These are phyloP conservation scores for Pneumocystis wakefieldiae DNA, from an alignment of 1,139 yeast genomes.

Conservation along the genomic window DNA sequence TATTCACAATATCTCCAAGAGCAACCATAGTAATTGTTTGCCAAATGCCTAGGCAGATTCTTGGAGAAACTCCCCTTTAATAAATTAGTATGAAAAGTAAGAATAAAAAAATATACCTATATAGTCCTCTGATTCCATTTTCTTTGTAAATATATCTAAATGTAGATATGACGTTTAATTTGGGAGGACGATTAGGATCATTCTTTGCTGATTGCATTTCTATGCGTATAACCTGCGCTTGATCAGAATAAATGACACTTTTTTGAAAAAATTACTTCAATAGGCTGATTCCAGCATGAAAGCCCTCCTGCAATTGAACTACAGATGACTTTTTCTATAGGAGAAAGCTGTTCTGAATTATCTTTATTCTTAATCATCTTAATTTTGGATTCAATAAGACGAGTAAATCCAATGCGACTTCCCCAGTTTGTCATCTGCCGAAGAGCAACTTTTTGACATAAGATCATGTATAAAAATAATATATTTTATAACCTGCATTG, in stretches of 20 bases:
- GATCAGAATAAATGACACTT: constrained; percentile 27
- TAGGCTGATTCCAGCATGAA: constrained; percentile 97
- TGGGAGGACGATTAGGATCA: constrained; percentile 92
- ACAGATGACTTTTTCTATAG: constrained; percentile 71
- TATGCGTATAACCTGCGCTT: constrained; percentile 42
- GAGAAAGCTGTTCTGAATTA: constrained; percentile 47
- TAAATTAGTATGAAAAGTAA: background rate
- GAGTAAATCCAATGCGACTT: constrained; percentile 80
- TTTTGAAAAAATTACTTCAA: constrained; percentile 33
- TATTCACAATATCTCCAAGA: constrained; percentile 79
- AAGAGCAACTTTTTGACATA: constrained; percentile 49
- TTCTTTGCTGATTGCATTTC: constrained; percentile 91
- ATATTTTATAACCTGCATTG: constrained; percentile 40
- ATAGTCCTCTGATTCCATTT: constrained; percentile 79
- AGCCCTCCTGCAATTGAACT: constrained; percentile 92
- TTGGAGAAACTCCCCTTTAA: constrained; percentile 77
- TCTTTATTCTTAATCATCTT: constrained; percentile 47
- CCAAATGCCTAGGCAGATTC: constrained; percentile 94
- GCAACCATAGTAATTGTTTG: constrained; percentile 98
- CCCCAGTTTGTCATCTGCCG: constrained; percentile 99
- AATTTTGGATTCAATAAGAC: constrained; percentile 80
- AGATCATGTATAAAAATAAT: background rate
- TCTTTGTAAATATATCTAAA: constrained; percentile 66
- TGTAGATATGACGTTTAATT: constrained; percentile 66
- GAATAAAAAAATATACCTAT: constrained; percentile 24